Evolutionary conservation across 2,329 filamentous ascomycete genomes (phyloP).

Genomic region (Orbilia brochopaga): DNA sequence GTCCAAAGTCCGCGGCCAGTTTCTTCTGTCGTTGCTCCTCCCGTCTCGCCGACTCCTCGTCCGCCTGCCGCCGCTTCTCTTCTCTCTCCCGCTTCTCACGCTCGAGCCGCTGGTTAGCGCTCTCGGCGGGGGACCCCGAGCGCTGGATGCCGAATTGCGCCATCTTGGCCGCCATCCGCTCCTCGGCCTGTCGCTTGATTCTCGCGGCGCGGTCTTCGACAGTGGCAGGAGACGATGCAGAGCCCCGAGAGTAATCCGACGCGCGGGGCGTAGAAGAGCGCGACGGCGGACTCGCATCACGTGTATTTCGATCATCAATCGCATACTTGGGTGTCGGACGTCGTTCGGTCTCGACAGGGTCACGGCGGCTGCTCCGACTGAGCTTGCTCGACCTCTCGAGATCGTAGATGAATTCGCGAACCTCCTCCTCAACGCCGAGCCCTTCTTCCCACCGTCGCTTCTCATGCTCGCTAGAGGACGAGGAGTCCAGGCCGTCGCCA

Average conservation of each 20-base stretch:
- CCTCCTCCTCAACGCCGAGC: slow-evolving; percentile 92
- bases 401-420: slow-evolving; percentile 97
- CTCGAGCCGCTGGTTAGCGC: slow-evolving; percentile 80
- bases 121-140: slow-evolving; percentile 74
- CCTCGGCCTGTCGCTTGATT: slow-evolving; percentile 95
- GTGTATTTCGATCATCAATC: slow-evolving; percentile 63
- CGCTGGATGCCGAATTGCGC: slow-evolving; percentile 79
- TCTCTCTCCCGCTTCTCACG: slow-evolving; percentile 86
- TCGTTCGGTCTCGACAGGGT: slow-evolving; percentile 59
- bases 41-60: slow-evolving; percentile 88
- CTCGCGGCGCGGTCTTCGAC: slow-evolving; percentile 87
- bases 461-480: slow-evolving; percentile 62
- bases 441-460: slow-evolving; percentile 93
- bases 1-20: slow-evolving; percentile 75
- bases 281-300: slow-evolving; percentile 59
- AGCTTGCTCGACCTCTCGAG: slow-evolving; percentile 84
- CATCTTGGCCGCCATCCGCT: slow-evolving; percentile 93
- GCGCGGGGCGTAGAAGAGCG: slow-evolving; percentile 63
- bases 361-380: slow-evolving; percentile 65
- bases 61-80: slow-evolving; percentile 83
- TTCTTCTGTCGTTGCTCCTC: slow-evolving; percentile 86
- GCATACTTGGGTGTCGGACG: slow-evolving; percentile 56
- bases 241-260: slow-evolving; percentile 76
- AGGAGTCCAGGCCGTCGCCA: slow-evolving; percentile 64
- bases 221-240: slow-evolving; percentile 66